These are phyloP conservation scores for Limtongia smithiae DNA, from an alignment of 805 yeast species.

Conservation along the genomic window DNA sequence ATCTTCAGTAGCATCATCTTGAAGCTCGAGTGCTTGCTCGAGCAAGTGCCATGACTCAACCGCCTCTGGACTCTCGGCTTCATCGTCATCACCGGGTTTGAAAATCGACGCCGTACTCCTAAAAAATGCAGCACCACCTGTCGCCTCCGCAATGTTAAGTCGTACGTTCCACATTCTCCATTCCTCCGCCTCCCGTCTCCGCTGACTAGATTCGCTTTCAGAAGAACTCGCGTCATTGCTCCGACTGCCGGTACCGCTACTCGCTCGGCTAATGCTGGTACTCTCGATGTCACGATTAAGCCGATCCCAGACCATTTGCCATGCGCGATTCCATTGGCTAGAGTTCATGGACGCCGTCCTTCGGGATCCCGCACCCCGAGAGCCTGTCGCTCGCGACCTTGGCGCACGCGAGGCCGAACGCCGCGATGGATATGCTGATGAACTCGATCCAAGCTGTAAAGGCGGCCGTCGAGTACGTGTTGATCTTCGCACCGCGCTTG, in stretches of 20 bases:
- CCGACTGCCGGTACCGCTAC: neutral
- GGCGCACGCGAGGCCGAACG: neutral
- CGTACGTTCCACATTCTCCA: conserved; percentile 19
- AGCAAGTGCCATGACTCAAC: conserved; percentile 36
- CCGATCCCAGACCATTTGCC: conserved; percentile 28
- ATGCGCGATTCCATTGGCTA: conserved; percentile 25
- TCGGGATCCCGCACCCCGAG: too few relatives aligned
- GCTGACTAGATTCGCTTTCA: too few relatives aligned
- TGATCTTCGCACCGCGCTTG: conserved; percentile 9
- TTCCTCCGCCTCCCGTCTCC: conserved; percentile 15
- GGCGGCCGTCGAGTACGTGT: neutral
- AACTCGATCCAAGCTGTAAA: too few relatives aligned
- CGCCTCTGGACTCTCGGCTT: conserved; percentile 30
- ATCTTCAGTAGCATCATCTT: conserved; percentile 19
- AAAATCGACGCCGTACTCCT: conserved; percentile 23
- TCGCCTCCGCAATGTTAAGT: conserved; percentile 17
- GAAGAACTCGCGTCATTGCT: too few relatives aligned
- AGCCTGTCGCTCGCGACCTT: neutral
- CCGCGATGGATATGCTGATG: too few relatives aligned
- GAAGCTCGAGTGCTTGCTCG: conserved; percentile 31
- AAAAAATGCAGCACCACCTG: conserved; percentile 16
- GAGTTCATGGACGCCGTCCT: neutral
- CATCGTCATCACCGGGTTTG: conserved; percentile 2
- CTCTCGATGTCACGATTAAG: conserved; percentile 19
- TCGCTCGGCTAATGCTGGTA: neutral